These are phyloP conservation scores for Xylariaceae sp. DNA, from an alignment of 2,329 filamentous ascomycete genomes.

Conservation along the genomic window DNA sequence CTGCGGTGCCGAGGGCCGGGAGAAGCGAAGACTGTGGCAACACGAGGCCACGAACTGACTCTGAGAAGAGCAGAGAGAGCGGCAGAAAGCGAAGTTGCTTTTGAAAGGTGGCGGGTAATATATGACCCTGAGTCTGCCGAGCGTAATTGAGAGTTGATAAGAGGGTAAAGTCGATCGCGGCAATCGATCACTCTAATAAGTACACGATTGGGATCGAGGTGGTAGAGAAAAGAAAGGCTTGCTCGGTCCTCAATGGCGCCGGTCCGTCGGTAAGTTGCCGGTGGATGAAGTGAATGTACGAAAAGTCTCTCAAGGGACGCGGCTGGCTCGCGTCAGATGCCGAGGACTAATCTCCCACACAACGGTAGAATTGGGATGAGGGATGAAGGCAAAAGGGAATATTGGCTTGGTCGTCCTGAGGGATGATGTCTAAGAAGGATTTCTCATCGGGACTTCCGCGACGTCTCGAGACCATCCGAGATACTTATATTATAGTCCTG, in stretches of 20 bases:
- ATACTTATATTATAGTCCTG: slow-evolving; percentile 25
- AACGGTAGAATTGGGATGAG: neutral
- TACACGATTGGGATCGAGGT: slow-evolving; percentile 1
- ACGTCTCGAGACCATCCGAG: slow-evolving; percentile 11
- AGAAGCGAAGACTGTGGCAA: neutral
- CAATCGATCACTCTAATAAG: slow-evolving; percentile 11
- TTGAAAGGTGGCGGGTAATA: neutral
- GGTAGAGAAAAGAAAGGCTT: neutral
- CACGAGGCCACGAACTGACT: slow-evolving; percentile 5
- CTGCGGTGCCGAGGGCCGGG: slow-evolving; percentile 7
- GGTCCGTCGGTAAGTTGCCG: slow-evolving; percentile 6
- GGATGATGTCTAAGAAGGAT: neutral
- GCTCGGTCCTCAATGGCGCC: neutral
- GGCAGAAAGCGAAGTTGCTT: neutral
- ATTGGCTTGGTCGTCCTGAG: slow-evolving; percentile 3
- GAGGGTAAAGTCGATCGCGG: slow-evolving; percentile 11
- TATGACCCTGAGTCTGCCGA: slow-evolving; percentile 4
- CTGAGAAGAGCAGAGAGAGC: neutral
- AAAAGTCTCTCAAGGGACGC: neutral
- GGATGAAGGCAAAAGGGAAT: neutral
- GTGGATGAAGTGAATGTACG: neutral
- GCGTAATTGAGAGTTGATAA: neutral
- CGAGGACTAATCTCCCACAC: neutral
- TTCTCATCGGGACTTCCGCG: slow-evolving; percentile 1
- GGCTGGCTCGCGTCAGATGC: slow-evolving; percentile 1